Conservation (phyloP, 805 yeast genomes). For the Wickerhamomyces xylosicus region DNA sequence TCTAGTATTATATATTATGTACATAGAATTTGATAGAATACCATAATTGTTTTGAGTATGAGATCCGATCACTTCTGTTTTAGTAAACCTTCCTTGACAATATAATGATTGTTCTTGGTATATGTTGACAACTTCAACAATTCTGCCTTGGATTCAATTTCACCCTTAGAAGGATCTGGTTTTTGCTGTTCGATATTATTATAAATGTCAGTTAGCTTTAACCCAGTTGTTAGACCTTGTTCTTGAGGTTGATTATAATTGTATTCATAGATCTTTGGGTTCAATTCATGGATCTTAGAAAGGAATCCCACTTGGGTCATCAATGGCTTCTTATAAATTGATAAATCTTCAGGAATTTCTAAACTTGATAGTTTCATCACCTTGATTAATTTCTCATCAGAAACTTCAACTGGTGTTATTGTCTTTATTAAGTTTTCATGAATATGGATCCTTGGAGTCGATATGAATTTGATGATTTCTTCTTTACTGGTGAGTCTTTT, state of each 20-base stretch:
- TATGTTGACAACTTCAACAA: conserved; percentile 24
- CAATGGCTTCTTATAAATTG: conserved; percentile 24
- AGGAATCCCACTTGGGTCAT: conserved; percentile 42
- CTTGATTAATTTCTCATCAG: conserved; percentile 15
- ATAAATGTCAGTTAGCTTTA: conserved; percentile 24
- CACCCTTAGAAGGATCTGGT: conserved; percentile 28
- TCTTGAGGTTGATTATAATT: conserved; percentile 22
- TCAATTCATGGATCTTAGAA: conserved; percentile 29
- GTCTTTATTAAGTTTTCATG: conserved; percentile 12
- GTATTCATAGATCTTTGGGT: conserved; percentile 4
- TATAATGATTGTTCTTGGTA: conserved; percentile 28
- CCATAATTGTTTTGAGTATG: neutral
- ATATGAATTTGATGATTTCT: conserved; percentile 7
- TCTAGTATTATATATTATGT: neutral
- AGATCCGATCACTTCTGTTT: conserved; percentile 18
- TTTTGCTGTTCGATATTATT: conserved; percentile 15
- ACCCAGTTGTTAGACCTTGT: too few relatives aligned
- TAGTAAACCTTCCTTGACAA: conserved; percentile 36
- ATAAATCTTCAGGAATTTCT: conserved; percentile 22
- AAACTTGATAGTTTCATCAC: conserved; percentile 41
- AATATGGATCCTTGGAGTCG: conserved; percentile 16
- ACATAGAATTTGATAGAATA: neutral
- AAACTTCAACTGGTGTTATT: conserved; percentile 6
- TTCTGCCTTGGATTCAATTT: conserved; percentile 31
- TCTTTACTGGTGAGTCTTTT: neutral